A percentile compares a stretch with the other conserved stretches of the same genome.
phyloP scores from a whole-genome alignment of 345 rosid species.

The Rhodamnia rubescens region DNA sequence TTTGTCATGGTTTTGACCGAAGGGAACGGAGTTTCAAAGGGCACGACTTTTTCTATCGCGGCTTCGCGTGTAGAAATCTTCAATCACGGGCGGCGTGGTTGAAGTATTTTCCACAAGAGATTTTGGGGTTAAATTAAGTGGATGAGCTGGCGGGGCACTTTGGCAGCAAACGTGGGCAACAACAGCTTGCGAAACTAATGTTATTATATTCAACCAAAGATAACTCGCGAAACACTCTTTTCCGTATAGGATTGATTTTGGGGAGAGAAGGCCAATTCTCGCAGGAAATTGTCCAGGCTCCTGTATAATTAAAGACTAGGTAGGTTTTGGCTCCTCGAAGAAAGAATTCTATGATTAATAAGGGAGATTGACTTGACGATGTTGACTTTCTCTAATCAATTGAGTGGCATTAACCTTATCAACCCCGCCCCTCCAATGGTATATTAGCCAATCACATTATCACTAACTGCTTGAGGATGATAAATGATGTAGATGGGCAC shows the following conservation, averaged over 20 bases:
- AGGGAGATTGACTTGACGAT: not conserved
- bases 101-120: not conserved
- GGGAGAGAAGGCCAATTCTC: not conserved
- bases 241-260: not conserved
- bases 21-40: not conserved
- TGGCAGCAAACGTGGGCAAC: not conserved
- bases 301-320: not conserved
- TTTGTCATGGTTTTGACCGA: not conserved
- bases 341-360: too few species aligned
- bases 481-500: not conserved
- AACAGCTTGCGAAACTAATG: not conserved
- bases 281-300: not conserved
- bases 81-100: not conserved
- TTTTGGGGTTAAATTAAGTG: not conserved
- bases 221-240: not conserved
- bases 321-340: too few species aligned
- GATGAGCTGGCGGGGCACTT: not conserved
- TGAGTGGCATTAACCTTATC: not conserved
- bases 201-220: not conserved
- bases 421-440: not conserved
- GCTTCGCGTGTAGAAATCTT: not conserved
- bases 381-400: not conserved
- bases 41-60: not conserved
- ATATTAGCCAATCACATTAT: not conserved
- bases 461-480: not conserved